phyloP scores from a whole-genome alignment of 306 rosid genomes.

The Mimosa pudica region DNA sequence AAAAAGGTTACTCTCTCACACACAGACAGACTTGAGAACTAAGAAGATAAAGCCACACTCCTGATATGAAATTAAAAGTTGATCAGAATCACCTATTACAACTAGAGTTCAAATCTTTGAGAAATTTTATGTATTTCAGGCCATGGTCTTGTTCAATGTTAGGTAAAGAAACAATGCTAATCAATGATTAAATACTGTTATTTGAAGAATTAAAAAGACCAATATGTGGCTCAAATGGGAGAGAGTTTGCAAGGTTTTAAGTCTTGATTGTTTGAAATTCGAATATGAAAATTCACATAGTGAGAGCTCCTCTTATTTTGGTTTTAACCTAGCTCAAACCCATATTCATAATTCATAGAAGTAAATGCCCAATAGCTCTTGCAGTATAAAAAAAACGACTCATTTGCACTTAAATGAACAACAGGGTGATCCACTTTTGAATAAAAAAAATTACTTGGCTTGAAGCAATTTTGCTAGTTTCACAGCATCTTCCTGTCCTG shows the following conservation, averaged over 20 bases:
- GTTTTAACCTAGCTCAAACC: neutral
- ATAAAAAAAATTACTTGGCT: slow-evolving; percentile 56
- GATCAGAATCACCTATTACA: slow-evolving; percentile 12
- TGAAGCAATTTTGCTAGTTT: slow-evolving; percentile 77
- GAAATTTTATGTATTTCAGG: slow-evolving; percentile 12
- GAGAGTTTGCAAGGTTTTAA: neutral
- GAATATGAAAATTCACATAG: neutral
- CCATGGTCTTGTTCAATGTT: neutral
- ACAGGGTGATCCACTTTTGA: neutral
- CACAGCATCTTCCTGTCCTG: slow-evolving; percentile 97
- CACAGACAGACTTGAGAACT: neutral
- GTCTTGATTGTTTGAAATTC: neutral
- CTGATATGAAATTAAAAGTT: slow-evolving; percentile 9
- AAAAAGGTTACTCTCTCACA: neutral
- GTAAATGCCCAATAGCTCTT: neutral
- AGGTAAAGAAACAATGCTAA: neutral
- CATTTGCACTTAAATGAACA: slow-evolving; percentile 8
- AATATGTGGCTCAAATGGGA: neutral
- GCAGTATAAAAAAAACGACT: neutral
- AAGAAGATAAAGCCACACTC: neutral
- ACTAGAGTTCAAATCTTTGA: slow-evolving; percentile 23
- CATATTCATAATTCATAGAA: neutral
- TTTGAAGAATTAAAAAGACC: slow-evolving; percentile 10
- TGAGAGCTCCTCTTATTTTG: neutral
- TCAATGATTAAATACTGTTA: neutral